phyloP scores from a whole-genome alignment of 169 alveolate genomes.

The Plasmodium vivax region DNA sequence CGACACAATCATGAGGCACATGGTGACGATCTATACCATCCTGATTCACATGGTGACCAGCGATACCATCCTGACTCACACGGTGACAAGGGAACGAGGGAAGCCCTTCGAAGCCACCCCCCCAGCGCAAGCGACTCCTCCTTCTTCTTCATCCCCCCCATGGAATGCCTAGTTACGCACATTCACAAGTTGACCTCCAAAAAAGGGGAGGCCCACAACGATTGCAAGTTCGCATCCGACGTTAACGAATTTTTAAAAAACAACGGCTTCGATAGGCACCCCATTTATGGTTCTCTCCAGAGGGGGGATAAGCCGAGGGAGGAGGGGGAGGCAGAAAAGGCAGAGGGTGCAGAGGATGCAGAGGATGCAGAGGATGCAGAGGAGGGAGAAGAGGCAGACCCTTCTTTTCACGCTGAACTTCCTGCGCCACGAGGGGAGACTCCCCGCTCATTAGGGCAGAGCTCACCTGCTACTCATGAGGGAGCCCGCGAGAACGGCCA shows the following conservation, averaged over 20 bases:
- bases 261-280: slow-evolving; percentile 18
- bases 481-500: too few species aligned
- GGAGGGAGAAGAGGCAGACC: background rate
- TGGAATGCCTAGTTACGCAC: slow-evolving; percentile 65
- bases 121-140: slow-evolving; percentile 6
- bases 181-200: slow-evolving; percentile 6
- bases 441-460: too few species aligned
- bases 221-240: background rate
- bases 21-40: background rate
- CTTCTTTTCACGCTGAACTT: background rate
- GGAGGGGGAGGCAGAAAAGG: background rate
- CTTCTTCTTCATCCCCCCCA: slow-evolving; percentile 69
- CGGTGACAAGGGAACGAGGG: background rate
- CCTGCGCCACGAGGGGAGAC: too few species aligned
- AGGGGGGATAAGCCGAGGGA: background rate
- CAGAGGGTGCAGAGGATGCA: too few species aligned
- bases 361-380: background rate
- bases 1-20: background rate
- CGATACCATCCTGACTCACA: background rate
- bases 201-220: background rate
- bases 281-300: background rate
- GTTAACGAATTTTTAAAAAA: slow-evolving; percentile 18
- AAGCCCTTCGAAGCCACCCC: background rate
- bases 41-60: background rate
- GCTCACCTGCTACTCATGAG: too few species aligned